These are phyloP conservation scores for Colletotrichum destructivum DNA, from an alignment of 2,329 filamentous ascomycete species.

Conservation along the genomic window DNA sequence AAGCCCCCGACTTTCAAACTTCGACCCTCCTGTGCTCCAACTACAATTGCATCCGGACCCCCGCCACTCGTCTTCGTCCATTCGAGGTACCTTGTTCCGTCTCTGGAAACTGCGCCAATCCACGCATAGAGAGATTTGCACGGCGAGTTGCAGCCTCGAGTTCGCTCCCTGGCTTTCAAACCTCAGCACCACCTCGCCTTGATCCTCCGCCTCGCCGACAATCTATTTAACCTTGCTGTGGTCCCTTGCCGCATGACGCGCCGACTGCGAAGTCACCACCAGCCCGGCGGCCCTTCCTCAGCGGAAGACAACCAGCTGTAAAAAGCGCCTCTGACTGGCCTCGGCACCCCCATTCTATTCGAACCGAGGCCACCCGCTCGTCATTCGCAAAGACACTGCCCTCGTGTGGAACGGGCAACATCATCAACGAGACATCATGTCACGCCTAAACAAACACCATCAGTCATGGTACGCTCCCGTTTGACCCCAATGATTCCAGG, in stretches of 20 bases:
- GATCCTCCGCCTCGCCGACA: constrained; percentile 9
- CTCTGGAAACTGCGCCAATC: constrained; percentile 24
- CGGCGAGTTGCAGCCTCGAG: constrained; percentile 25
- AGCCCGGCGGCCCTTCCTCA: constrained; percentile 25
- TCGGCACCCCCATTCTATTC: not conserved
- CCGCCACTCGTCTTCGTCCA: constrained; percentile 37
- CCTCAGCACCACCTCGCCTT: constrained; percentile 16
- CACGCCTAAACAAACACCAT: constrained; percentile 42
- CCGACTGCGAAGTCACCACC: constrained; percentile 13
- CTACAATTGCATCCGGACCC: constrained; percentile 41
- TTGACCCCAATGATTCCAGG: not conserved
- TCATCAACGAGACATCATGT: constrained; percentile 28
- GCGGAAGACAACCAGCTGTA: constrained; percentile 31
- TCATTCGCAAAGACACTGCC: not conserved
- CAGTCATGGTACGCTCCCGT: constrained; percentile 42
- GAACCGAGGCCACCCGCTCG: not conserved
- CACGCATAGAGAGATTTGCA: constrained; percentile 35
- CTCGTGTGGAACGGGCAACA: not conserved
- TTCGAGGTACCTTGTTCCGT: constrained; percentile 39
- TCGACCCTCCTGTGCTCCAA: constrained; percentile 38
- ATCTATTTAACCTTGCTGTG: constrained; percentile 30
- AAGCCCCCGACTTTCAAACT: constrained; percentile 38
- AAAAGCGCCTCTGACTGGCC: constrained; percentile 23
- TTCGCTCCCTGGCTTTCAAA: constrained; percentile 19
- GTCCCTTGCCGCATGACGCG: constrained; percentile 40